These are phyloP conservation scores for Hymenoscyphus salicellus DNA, from an alignment of 2,329 filamentous ascomycete genomes.

Conservation along the genomic window DNA sequence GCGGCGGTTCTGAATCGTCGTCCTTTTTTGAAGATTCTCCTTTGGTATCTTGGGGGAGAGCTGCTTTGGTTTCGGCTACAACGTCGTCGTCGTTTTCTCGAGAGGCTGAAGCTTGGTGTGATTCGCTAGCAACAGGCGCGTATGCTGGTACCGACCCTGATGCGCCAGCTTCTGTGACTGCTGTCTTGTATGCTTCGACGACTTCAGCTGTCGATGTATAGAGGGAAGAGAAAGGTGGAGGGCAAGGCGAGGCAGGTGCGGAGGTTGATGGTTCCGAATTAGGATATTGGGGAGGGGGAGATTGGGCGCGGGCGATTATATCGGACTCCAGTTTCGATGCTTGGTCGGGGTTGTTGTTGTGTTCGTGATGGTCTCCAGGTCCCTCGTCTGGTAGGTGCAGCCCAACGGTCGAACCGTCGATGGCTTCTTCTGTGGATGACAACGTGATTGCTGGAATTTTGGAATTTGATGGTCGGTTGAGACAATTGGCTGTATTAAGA, in stretches of 20 bases:
- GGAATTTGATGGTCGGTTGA: background rate
- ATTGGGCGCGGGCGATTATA: slow-evolving; percentile 41
- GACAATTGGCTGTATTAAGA: slow-evolving; percentile 6
- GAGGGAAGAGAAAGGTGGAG: slow-evolving; percentile 60
- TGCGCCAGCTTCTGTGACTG: slow-evolving; percentile 39
- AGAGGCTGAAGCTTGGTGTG: slow-evolving; percentile 27
- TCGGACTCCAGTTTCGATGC: slow-evolving; percentile 37
- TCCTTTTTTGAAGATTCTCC: slow-evolving; percentile 70
- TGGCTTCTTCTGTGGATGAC: slow-evolving; percentile 46
- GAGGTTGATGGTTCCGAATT: slow-evolving; percentile 50
- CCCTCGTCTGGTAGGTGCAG: slow-evolving; percentile 25
- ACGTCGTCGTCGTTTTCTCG: slow-evolving; percentile 41
- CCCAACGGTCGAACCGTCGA: slow-evolving; percentile 45
- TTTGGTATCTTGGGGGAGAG: slow-evolving; percentile 79
- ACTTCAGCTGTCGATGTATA: slow-evolving; percentile 44
- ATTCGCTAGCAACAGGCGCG: slow-evolving; percentile 43
- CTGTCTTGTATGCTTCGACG: slow-evolving; percentile 39
- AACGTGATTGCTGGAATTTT: slow-evolving; percentile 42
- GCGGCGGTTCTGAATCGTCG: slow-evolving; percentile 86
- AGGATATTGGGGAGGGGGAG: slow-evolving; percentile 60
- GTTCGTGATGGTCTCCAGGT: slow-evolving; percentile 12
- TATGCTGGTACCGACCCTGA: slow-evolving; percentile 52
- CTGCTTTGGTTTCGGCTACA: slow-evolving; percentile 76
- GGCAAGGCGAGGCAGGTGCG: slow-evolving; percentile 41
- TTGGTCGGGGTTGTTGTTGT: slow-evolving; percentile 20